Percentiles rank a stretch among this genome's conserved stretches.
Evolutionary conservation across 2,329 filamentous ascomycete species (phyloP).

Genomic region (Kalaharituber pfeilii): DNA sequence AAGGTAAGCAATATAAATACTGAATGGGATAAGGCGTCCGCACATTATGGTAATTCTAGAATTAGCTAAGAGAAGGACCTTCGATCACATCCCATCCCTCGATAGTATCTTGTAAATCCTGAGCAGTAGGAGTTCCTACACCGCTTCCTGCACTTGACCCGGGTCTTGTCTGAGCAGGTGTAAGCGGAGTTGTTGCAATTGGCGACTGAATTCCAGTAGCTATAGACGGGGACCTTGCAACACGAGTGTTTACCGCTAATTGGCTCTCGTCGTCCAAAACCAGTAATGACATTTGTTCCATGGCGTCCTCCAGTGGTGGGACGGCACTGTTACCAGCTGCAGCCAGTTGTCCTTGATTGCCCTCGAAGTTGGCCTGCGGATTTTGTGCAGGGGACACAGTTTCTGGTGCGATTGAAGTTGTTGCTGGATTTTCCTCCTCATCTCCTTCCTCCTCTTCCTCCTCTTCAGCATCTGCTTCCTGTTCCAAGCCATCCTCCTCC

Average conservation of each 20-base stretch:
- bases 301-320: background rate
- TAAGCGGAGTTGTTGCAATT: background rate
- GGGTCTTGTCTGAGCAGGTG: background rate
- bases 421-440: background rate
- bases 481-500: background rate
- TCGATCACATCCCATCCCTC: background rate
- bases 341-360: no score
- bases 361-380: no score
- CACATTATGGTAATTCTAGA: background rate
- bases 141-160: background rate
- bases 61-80: background rate
- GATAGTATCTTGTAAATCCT: background rate
- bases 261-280: background rate
- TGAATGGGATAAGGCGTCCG: background rate
- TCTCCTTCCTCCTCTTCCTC: background rate
- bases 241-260: background rate
- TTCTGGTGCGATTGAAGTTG: no score
- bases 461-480: background rate
- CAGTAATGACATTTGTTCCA: background rate
- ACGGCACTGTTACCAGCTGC: background rate
- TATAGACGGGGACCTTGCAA: background rate
- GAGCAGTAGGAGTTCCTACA: background rate
- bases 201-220: background rate
- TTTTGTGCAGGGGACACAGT: no score
- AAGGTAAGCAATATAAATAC: background rate